Evolutionary conservation across 2,329 filamentous ascomycete genomes (phyloP).

Genomic region (Penicillium sp.): DNA sequence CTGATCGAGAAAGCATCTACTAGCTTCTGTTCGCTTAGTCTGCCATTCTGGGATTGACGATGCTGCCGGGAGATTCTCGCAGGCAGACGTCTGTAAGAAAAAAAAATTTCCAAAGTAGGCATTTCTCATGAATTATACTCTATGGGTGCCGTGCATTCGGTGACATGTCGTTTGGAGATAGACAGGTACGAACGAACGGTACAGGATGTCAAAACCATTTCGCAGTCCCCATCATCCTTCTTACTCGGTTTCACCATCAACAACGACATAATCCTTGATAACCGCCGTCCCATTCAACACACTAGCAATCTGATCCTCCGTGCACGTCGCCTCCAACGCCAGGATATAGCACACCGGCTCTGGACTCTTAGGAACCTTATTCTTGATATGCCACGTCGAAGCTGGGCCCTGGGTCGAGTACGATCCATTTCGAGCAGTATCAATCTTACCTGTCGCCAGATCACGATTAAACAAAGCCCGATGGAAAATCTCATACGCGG

Average conservation of each 20-base stretch:
- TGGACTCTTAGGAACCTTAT: slow-evolving; percentile 46
- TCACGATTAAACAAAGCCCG: slow-evolving; percentile 57
- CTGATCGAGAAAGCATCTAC: not conserved
- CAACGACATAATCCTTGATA: slow-evolving; percentile 53
- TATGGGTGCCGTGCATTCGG: not conserved
- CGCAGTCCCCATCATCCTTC: not conserved
- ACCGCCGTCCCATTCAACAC: slow-evolving; percentile 51
- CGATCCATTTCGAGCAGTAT: slow-evolving; percentile 37
- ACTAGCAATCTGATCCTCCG: slow-evolving; percentile 48
- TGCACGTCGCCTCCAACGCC: slow-evolving; percentile 46
- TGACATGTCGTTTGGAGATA: not conserved
- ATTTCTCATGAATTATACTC: not conserved
- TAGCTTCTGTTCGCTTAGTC: not conserved
- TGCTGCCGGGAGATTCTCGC: not conserved
- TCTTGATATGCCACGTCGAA: slow-evolving; percentile 51
- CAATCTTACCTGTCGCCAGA: slow-evolving; percentile 58
- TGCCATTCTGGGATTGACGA: not conserved
- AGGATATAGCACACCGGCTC: slow-evolving; percentile 53
- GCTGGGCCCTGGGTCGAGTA: slow-evolving; percentile 48
- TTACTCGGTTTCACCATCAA: slow-evolving; percentile 29
- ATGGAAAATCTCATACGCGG: slow-evolving; percentile 58
- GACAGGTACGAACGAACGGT: not conserved
- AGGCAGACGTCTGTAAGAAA: not conserved
- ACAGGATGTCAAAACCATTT: not conserved
- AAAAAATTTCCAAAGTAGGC: not conserved